These are phyloP conservation scores for Xylariales sp. DNA, from an alignment of 2,329 filamentous ascomycete genomes.

Conservation along the genomic window DNA sequence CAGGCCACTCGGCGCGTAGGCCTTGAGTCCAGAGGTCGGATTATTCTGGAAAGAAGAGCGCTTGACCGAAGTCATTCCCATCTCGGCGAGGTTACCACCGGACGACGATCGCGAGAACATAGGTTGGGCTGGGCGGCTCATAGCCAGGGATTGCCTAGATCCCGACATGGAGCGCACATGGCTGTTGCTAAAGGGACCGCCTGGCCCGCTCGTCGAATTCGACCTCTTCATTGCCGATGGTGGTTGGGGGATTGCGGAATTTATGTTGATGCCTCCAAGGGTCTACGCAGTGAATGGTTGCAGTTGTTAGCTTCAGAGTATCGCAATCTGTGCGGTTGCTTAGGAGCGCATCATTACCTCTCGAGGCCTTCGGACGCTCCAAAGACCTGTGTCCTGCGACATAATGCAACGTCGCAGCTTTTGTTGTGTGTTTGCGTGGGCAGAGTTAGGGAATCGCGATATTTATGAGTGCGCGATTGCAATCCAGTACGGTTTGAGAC, in stretches of 20 bases:
- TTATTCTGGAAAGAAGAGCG: conserved; percentile 72
- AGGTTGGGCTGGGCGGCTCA: conserved; percentile 78
- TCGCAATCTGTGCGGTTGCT: too few species aligned
- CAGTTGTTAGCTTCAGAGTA: conserved; percentile 11
- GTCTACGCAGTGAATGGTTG: conserved; percentile 52
- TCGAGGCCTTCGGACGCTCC: conserved; percentile 86
- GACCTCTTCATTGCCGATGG: conserved; percentile 91
- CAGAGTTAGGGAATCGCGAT: too few species aligned
- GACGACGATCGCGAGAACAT: conserved; percentile 82
- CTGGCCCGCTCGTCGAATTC: conserved; percentile 67
- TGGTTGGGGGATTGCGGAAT: conserved; percentile 76
- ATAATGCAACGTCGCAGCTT: conserved; percentile 42
- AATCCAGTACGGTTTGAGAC: too few species aligned
- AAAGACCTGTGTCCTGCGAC: conserved; percentile 84
- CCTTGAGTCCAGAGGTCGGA: conserved; percentile 59
- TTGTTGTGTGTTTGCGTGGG: too few species aligned
- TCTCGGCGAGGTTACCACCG: conserved; percentile 72
- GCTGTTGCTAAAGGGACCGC: conserved; percentile 58
- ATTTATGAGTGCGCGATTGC: not conserved
- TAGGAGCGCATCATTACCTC: conserved; percentile 65
- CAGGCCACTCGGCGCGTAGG: conserved; percentile 56
- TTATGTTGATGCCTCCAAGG: conserved; percentile 76
- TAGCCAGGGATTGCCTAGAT: conserved; percentile 79
- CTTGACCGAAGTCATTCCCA: conserved; percentile 78
- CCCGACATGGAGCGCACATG: conserved; percentile 80